phyloP scores from a whole-genome alignment of 148 eudicot genomes.

The Rhododendron williamsianum region DNA sequence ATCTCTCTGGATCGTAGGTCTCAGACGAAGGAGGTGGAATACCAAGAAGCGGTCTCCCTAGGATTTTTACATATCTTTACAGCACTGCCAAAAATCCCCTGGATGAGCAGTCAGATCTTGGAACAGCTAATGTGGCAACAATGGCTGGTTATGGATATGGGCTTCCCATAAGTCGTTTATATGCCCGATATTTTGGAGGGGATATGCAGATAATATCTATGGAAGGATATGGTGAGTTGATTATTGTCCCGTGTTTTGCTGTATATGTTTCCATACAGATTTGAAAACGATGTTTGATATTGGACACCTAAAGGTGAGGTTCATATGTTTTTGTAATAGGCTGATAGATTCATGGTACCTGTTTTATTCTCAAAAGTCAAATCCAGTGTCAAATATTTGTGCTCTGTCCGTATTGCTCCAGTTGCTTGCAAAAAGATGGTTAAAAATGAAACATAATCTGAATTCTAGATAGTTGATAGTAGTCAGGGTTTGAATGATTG shows the following conservation, averaged over 20 bases:
- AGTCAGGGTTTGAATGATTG: not conserved
- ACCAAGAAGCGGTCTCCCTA: conserved; percentile 89
- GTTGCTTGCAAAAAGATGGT: not conserved
- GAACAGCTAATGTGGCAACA: conserved; percentile 48
- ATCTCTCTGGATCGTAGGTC: conserved; percentile 37
- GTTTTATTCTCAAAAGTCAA: not conserved
- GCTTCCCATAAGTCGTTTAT: conserved; percentile 87
- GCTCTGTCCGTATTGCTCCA: not conserved
- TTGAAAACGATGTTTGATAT: not conserved
- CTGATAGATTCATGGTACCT: not conserved
- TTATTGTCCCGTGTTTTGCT: not conserved
- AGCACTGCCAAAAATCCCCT: conserved; percentile 87
- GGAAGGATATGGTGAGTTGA: conserved; percentile 89
- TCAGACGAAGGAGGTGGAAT: conserved; percentile 99
- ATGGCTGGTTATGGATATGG: conserved; percentile 99
- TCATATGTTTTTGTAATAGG: not conserved
- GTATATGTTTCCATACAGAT: not conserved
- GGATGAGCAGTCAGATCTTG: conserved; percentile 50
- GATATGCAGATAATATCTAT: conserved; percentile 91
- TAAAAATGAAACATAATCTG: not conserved
- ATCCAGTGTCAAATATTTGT: not conserved
- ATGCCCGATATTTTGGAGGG: conserved; percentile 95
- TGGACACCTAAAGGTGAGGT: not conserved
- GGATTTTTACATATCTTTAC: conserved; percentile 88
- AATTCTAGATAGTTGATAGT: not conserved